These are phyloP conservation scores for Dorcoceras hygrometricum DNA, from an alignment of 257 asterid species.

Conservation along the genomic window DNA sequence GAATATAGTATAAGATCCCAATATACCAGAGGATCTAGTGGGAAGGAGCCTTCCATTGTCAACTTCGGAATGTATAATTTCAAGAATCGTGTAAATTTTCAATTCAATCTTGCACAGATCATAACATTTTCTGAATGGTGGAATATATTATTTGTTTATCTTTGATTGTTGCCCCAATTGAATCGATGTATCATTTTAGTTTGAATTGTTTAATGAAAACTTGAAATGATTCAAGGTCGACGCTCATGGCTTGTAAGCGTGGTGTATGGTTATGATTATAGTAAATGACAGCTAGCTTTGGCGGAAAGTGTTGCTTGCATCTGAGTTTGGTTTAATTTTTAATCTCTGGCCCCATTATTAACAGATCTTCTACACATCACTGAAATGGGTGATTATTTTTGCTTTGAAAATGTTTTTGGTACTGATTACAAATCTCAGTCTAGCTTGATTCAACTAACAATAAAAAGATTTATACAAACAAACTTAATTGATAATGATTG, in stretches of 20 bases:
- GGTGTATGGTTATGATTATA: conserved; percentile 25
- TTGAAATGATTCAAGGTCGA: neutral
- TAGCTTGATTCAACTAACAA: too few relatives aligned
- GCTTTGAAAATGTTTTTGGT: too few relatives aligned
- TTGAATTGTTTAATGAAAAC: neutral
- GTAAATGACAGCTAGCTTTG: conserved; percentile 18
- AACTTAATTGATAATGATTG: too few relatives aligned
- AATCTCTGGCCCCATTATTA: neutral
- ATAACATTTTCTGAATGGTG: neutral
- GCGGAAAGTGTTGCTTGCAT: conserved; percentile 14
- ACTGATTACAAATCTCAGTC: too few relatives aligned
- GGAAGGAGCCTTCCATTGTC: neutral
- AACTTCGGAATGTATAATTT: conserved; percentile 3
- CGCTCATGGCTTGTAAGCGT: conserved; percentile 19
- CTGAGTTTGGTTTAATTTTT: neutral
- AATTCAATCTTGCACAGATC: conserved; percentile 9
- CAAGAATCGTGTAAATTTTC: conserved; percentile 21
- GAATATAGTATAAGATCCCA: neutral
- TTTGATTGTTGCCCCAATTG: neutral
- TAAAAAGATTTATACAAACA: too few relatives aligned
- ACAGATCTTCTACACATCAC: conserved; percentile 9
- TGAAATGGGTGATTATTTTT: conserved; percentile 20
- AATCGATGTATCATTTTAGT: conserved; percentile 20
- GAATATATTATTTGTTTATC: neutral
- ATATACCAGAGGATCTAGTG: neutral